phyloP scores from a whole-genome alignment of 2,329 filamentous ascomycete genomes.

The Triangularia verruculosa region DNA sequence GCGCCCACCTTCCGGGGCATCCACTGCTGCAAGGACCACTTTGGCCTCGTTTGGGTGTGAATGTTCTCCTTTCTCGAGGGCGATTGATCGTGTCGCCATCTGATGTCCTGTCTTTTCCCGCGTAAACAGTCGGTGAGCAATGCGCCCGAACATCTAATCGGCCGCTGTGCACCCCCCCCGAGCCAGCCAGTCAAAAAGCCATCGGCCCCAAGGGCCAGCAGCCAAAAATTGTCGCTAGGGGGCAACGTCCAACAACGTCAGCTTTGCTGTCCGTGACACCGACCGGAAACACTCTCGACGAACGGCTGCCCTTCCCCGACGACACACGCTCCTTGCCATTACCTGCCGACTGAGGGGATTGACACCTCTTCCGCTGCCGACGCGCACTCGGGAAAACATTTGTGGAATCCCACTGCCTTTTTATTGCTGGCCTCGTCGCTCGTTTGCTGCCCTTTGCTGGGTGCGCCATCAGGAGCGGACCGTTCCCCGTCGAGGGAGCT shows the following conservation, averaged over 20 bases:
- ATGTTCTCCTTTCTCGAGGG: neutral
- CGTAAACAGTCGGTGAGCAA: neutral
- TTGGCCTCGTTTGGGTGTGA: neutral
- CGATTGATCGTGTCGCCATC: neutral
- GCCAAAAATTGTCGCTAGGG: constrained; percentile 21
- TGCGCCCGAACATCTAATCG: neutral
- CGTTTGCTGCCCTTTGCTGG: neutral
- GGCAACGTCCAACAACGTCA: constrained; percentile 22
- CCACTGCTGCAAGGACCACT: neutral
- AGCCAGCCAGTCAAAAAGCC: neutral
- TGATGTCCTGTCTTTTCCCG: neutral
- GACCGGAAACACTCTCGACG: constrained; percentile 12
- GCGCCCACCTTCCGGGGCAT: neutral
- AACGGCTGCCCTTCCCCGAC: constrained; percentile 12
- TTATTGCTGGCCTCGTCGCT: neutral
- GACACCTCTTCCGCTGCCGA: neutral
- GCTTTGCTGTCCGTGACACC: constrained; percentile 13
- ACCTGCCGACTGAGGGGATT: neutral
- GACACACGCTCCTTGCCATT: neutral
- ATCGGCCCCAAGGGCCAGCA: neutral
- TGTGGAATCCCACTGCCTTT: neutral
- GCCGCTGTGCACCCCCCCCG: neutral
- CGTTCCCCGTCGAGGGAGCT: constrained; percentile 11
- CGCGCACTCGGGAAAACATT: neutral
- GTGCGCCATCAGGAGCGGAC: neutral